phyloP scores from a whole-genome alignment of 1,284 basidiomycete species.

The Heterobasidion occidentale region DNA sequence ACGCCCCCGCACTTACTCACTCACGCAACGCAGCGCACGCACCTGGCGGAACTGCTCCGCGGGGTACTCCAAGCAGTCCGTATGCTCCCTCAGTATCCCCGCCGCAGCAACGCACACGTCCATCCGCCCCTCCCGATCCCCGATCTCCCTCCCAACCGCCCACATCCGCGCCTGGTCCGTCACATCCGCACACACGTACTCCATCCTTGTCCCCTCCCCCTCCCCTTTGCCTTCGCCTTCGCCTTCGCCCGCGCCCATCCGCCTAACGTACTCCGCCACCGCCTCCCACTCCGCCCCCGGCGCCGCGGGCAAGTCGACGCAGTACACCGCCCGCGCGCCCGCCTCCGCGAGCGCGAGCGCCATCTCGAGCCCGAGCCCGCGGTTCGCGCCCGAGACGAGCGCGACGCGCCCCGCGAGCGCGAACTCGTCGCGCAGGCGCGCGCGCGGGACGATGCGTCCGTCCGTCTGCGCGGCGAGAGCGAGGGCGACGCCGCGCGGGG shows the following conservation, averaged over 20 bases:
- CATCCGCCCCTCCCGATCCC: slow-evolving; percentile 55
- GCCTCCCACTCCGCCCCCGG: slow-evolving; percentile 64
- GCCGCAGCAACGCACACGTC: slow-evolving; percentile 75
- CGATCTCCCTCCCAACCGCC: slow-evolving; percentile 49
- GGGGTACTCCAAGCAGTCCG: slow-evolving; percentile 64
- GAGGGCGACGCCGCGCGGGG: slow-evolving; percentile 53
- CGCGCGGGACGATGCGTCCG: slow-evolving; percentile 20
- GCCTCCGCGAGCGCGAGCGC: slow-evolving; percentile 72
- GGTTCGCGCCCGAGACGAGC: slow-evolving; percentile 72
- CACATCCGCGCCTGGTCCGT: slow-evolving; percentile 53
- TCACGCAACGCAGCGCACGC: slow-evolving; percentile 9
- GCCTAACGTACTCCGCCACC: slow-evolving; percentile 44
- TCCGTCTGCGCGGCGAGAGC: slow-evolving; percentile 36
- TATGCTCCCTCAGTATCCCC: slow-evolving; percentile 59
- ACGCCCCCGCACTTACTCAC: background rate
- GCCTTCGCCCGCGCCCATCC: slow-evolving; percentile 28
- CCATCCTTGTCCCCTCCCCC: slow-evolving; percentile 37
- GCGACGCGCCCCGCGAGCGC: slow-evolving; percentile 67
- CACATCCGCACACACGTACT: slow-evolving; percentile 62
- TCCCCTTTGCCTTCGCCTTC: too few species aligned
- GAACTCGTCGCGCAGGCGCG: slow-evolving; percentile 68
- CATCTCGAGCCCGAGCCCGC: slow-evolving; percentile 80
- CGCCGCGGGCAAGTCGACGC: slow-evolving; percentile 60
- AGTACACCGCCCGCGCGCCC: slow-evolving; percentile 71
- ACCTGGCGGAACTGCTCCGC: slow-evolving; percentile 65